phyloP scores from a whole-genome alignment of 1,284 basidiomycete genomes.

The Malassezia equina region DNA sequence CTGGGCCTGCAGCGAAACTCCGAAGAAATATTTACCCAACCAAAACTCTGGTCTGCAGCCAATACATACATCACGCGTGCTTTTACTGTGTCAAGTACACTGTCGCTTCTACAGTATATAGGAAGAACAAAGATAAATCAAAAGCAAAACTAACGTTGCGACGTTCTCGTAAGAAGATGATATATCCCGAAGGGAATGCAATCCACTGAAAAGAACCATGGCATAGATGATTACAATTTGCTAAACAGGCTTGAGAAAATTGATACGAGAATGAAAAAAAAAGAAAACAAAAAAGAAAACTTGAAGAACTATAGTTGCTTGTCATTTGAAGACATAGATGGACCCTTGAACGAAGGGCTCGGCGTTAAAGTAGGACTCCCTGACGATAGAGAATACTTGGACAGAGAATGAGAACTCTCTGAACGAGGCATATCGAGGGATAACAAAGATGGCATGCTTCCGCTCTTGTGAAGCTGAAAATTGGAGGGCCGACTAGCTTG shows the following conservation, averaged over 20 bases:
- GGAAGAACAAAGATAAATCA: background rate
- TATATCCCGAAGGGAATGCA: background rate
- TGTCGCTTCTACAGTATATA: background rate
- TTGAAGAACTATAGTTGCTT: background rate
- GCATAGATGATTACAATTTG: background rate
- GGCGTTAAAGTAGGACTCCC: background rate
- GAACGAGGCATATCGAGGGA: constrained; percentile 4
- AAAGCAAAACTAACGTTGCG: background rate
- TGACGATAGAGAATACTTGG: constrained; percentile 13
- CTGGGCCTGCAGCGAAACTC: background rate
- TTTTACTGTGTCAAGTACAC: background rate
- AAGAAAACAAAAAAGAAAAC: background rate
- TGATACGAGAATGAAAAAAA: background rate
- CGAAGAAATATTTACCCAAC: background rate
- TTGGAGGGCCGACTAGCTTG: background rate
- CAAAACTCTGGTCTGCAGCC: background rate
- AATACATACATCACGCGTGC: background rate
- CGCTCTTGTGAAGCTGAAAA: constrained; percentile 6
- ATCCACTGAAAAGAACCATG: background rate
- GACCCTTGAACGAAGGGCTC: background rate
- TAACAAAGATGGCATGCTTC: constrained; percentile 8
- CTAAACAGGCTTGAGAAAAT: background rate
- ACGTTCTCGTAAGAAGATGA: background rate
- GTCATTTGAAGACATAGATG: background rate
- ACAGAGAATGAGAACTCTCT: constrained; percentile 12